Conservation (phyloP, 192 early-diverging fungal genomes). For the Diversispora eburnea region DNA sequence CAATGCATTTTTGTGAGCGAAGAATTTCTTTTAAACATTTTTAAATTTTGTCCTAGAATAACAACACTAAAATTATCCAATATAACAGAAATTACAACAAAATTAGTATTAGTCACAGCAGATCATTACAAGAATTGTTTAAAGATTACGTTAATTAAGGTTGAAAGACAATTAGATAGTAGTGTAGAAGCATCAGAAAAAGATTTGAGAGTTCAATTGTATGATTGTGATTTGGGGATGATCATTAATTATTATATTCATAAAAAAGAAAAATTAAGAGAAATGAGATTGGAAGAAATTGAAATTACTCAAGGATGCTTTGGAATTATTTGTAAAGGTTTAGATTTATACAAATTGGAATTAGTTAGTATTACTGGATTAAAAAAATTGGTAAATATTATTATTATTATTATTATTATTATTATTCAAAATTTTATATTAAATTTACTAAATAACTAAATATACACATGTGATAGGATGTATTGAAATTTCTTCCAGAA, state of each 20-base stretch:
- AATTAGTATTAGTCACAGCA: slow-evolving; percentile 2
- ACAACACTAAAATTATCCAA: neutral
- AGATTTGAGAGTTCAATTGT: neutral
- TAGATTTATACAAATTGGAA: slow-evolving; percentile 2
- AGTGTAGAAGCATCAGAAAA: neutral
- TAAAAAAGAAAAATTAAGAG: slow-evolving; percentile 1
- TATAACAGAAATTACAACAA: neutral
- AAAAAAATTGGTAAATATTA: slow-evolving; percentile 15
- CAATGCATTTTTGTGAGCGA: slow-evolving; percentile 16
- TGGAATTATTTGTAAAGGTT: slow-evolving; percentile 1
- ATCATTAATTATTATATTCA: slow-evolving; percentile 14
- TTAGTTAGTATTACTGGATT: neutral
- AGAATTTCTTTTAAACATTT: slow-evolving; percentile 2
- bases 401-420: neutral
- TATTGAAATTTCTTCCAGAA: neutral
- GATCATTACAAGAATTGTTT: neutral
- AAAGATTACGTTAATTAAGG: neutral
- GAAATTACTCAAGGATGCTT: neutral
- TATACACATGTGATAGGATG: neutral
- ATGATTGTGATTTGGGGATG: neutral
- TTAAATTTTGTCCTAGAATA: slow-evolving; percentile 3
- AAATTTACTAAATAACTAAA: neutral
- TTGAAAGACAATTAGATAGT: neutral
- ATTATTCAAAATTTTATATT: neutral
- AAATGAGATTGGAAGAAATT: neutral